Conservation (phyloP, 73 alveolate species). For the Symbiodinium pilosum region DNA sequence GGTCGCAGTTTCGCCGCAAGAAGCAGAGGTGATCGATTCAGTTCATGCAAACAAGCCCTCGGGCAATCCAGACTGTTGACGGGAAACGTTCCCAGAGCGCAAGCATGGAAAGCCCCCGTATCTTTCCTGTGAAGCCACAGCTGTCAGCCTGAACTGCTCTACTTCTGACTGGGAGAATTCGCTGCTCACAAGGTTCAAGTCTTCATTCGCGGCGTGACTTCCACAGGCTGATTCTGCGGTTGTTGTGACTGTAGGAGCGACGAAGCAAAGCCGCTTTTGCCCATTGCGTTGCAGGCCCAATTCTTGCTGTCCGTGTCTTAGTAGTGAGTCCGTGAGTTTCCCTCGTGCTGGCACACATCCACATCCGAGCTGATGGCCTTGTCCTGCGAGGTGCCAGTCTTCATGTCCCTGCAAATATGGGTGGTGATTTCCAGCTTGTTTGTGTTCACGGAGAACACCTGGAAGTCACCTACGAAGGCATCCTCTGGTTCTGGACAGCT, state of each 20-base stretch:
- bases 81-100: too few relatives aligned
- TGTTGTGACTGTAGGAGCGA: not conserved
- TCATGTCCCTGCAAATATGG: conserved; percentile 39
- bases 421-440: conserved; percentile 41
- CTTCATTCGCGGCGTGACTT: not conserved
- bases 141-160: too few relatives aligned
- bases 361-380: not conserved
- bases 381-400: conserved; percentile 16
- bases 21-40: too few relatives aligned
- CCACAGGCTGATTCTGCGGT: not conserved
- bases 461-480: conserved; percentile 39
- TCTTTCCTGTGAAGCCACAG: too few relatives aligned
- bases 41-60: too few relatives aligned
- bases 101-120: too few relatives aligned
- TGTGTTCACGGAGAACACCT: conserved; percentile 61
- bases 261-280: not conserved
- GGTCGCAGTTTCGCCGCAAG: too few relatives aligned
- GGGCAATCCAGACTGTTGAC: too few relatives aligned
- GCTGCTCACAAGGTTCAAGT: not conserved
- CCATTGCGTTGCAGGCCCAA: not conserved
- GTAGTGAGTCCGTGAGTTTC: not conserved
- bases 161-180: too few relatives aligned
- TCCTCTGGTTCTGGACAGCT: not conserved
- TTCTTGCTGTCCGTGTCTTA: not conserved
- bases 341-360: not conserved